Base-by-base conservation (phyloP, 768 basidiomycete species). In the Lepiota venenata region DNA sequence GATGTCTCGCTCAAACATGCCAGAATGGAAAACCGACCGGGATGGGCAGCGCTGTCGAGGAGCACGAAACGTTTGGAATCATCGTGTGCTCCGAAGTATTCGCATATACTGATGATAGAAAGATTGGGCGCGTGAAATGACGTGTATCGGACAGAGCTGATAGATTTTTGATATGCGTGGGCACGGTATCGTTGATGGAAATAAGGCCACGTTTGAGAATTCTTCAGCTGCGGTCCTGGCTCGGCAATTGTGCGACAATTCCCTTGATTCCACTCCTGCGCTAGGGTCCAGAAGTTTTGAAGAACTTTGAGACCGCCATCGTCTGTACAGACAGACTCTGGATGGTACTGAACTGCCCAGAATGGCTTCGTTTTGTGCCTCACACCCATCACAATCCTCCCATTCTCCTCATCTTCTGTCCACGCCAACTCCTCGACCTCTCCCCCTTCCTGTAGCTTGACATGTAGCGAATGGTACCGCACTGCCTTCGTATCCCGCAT, bases 301-400 rank as follows among this genome's bases (percentile, higher is more conserved):
- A 92, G 58, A 14, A 91, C 81, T 52, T 84, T 77, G n/a, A 77
- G 61, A 1, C 90, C 90, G 5, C 86, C 87, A 2, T 78, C 80
- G 40, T 74, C 71, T 2, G 90, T 93, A 60, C 87, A 77, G 3
- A 88, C 81, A 3, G 91, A 93, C 64, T 93, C 91, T 5, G 91
- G 91, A 64, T 93, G 91, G 65, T 93, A 93, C 63, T 93, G 91
- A 20, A 93, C 91, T 3, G 87, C 90, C 86, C 88, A 93, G 62
- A 91, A 89, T 3, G 91, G 91, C 56, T 75, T 78, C 20, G 60
- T 67, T 47, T 58, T 73, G 64, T 93, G 91, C 58, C 76, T 79
- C 22, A 80, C 70, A 38, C 84, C 89, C 91, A 93, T 93, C 43
- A 90, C 74, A 18, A 91, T 83, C 41, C 61, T 74, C 5, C 85